These are phyloP conservation scores for Picea engelmannii DNA, from an alignment of 83 land plant species.

Conservation along the genomic window DNA sequence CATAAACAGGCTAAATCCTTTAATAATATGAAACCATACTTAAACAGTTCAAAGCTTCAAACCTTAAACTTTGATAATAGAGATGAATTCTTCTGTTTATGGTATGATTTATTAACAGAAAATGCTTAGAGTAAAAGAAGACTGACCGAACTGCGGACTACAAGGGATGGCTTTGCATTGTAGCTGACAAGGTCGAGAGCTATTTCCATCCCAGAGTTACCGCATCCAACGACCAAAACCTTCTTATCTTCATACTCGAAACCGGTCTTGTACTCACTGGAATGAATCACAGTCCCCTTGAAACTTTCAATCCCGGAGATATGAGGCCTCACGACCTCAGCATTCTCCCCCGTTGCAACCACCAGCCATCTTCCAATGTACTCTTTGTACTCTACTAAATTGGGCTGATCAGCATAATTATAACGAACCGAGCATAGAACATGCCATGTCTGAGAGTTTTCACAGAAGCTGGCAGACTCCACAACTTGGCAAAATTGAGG, in stretches of 20 bases:
- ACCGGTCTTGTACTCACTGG: slow-evolving; percentile 38
- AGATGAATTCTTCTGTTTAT: too few species aligned
- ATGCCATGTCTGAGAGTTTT: slow-evolving; percentile 20
- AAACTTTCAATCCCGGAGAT: slow-evolving; percentile 28
- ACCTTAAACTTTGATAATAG: too few species aligned
- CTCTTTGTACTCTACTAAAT: not conserved
- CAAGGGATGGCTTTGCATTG: slow-evolving; percentile 34
- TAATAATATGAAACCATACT: too few species aligned
- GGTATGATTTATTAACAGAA: too few species aligned
- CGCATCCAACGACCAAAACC: slow-evolving; percentile 46
- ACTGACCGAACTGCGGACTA: slow-evolving; percentile 49
- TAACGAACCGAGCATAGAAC: not conserved
- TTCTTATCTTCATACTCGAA: slow-evolving; percentile 14
- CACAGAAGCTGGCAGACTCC: slow-evolving; percentile 24
- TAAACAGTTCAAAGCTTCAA: too few species aligned
- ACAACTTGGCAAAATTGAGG: slow-evolving; percentile 30
- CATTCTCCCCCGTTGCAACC: slow-evolving; percentile 50
- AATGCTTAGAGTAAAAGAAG: too few species aligned
- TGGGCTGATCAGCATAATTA: not conserved
- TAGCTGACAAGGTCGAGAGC: slow-evolving; percentile 31
- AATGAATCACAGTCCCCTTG: slow-evolving; percentile 28
- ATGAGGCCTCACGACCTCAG: slow-evolving; percentile 25
- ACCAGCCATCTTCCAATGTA: slow-evolving; percentile 33
- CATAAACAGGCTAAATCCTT: too few species aligned
- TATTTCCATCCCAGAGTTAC: slow-evolving; percentile 57